Base-by-base conservation (phyloP, 2,329 filamentous ascomycete genomes). In the Clarireedia monteithiana region DNA sequence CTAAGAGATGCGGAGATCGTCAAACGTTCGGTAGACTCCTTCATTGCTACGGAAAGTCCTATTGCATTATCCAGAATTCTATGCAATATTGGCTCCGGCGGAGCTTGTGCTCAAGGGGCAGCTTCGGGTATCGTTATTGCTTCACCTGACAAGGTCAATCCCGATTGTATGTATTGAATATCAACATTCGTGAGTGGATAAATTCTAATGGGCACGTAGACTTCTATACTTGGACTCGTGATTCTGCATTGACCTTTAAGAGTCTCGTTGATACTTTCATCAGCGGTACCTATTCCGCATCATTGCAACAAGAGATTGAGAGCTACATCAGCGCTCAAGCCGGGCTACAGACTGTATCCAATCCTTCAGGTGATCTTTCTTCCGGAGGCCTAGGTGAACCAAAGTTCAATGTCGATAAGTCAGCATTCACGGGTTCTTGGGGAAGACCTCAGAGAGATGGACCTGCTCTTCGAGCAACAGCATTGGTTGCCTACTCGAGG, bases 361-460 rank as follows among this genome's bases (percentile, higher is more conserved):
- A 89, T 69, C 88, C 68, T 6, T 69, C 66, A 14, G 68, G 68
- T 5, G 58, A 55, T 15, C 70, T 80, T 2, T 71, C 72, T 4
- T 68, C 70, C 5, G 73, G 75, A 38, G 79, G 80, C 5, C 68
- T 92, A 6, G 88, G 80, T 30, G 88, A 92, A 69, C 80, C 88
- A 55, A 91, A 91, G 71, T 91, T 81, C 71, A 75, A 85, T 55
- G 81, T 82, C 42, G 79, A 90, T 61, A 71, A 79, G 57, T 79
- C 74, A 9, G 75, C 81, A 6, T 91, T 82, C 68, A 87, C 81
- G 2, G 85, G 67, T 12, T 52, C 73, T 5, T 92, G 89, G 89
- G 88, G 87, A 27, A 82, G 89, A 20, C 89, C 89, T 12, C 89
- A 94, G 70, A 78, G 86, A 44, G 89, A 94, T 70, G 89, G 89